Conservation (phyloP, 78 protist species). For the Isochrysis galbana region DNA sequence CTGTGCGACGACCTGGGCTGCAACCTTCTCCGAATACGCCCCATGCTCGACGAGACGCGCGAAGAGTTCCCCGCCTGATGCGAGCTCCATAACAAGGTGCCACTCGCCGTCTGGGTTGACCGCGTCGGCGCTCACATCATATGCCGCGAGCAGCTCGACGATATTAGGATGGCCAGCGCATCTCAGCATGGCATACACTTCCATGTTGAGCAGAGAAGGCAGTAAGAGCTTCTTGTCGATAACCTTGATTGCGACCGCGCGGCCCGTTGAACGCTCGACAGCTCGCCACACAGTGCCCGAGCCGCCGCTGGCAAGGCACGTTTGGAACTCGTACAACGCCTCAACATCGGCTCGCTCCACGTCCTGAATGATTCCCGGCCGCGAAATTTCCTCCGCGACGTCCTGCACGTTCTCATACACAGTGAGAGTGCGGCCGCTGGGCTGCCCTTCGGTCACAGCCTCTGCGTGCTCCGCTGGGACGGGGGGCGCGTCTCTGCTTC, state of each 20-base stretch:
- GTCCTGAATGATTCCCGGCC: neutral
- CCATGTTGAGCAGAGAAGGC: neutral
- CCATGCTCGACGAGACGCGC: neutral
- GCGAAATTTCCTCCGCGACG: neutral
- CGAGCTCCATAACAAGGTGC: conserved; percentile 25
- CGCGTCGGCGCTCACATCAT: neutral
- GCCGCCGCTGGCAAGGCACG: neutral
- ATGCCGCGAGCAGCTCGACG: conserved; percentile 6
- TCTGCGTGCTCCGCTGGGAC: neutral
- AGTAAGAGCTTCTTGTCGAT: neutral
- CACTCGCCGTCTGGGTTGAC: neutral
- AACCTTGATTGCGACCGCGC: neutral
- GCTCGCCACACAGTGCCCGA: conserved; percentile 11
- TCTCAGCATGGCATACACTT: neutral
- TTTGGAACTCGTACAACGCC: neutral
- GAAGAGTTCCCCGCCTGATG: conserved; percentile 3
- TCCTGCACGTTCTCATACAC: neutral
- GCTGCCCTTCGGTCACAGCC: neutral
- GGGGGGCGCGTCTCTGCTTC: no score
- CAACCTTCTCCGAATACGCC: neutral
- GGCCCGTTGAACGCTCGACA: neutral
- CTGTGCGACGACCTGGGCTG: neutral
- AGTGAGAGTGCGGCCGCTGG: neutral
- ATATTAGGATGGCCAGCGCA: neutral
- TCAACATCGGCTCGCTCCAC: neutral